Evolutionary conservation across 1,284 basidiomycete genomes (phyloP), one percentile per base, ranked within the genome.

Genomic region (Paramarasmius palmivorus): DNA sequence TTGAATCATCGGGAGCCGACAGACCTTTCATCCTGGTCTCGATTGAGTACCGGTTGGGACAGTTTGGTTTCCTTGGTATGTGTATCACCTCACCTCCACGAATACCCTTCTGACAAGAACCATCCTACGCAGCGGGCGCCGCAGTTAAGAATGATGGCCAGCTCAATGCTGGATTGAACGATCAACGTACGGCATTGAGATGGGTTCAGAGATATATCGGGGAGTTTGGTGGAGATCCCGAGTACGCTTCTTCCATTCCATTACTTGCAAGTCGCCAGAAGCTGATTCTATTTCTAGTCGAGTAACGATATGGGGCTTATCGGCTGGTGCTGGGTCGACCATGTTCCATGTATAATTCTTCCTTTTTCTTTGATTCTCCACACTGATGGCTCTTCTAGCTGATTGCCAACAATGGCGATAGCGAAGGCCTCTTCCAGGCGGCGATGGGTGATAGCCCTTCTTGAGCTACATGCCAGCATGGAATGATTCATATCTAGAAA

Each of bases 41-140:
- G 0, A 73, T 76, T 48, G 68, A 72, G 51, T 76, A 76, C 58
- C 66, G 74, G 6, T 58, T 76, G 6, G 74, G 73, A 9, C 69
- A 70, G 46, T 72, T 74, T 44, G 74, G 74, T 1, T 76, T 74
- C 52, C 60, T 76, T 2, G 72, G 73, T 70, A 40, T 36, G 47
- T 22, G 20, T 35, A 12, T 34, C 25, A 34, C 41, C 19, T 36
- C 12, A 12, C 36, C 42, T 20, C 23, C 1, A n/a, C n/a, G 4
- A 4, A 14, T 38, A 26, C 12, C 22, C 15, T 41, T 22, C 3
- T 5, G 10, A n/a, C n/a, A 37, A 4, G 25, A 40, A 3, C 14
- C 4, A 37, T 15, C 7, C n/a, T 25, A 14, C 17, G 12, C 19
- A 46, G 57, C 50, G 34, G 54, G 51, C 15, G 48, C 53, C 4